phyloP scores from a whole-genome alignment of 495 filamentous ascomycete species.

The Penicillium parvum region DNA sequence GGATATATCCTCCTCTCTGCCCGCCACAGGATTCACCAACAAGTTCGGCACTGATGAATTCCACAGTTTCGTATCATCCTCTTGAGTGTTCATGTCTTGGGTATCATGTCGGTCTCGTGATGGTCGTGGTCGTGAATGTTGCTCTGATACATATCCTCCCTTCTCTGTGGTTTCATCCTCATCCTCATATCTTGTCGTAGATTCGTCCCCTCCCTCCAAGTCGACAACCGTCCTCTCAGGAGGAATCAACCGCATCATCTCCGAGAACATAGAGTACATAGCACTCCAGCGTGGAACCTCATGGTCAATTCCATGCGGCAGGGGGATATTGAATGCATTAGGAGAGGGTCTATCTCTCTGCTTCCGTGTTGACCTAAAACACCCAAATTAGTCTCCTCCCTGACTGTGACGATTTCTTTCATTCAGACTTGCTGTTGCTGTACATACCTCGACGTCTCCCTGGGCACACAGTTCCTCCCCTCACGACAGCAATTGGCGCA shows the following conservation, averaged over 20 bases:
- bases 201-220: background rate
- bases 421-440: background rate
- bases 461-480: constrained; percentile 7
- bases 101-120: too few species aligned
- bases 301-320: constrained; percentile 10
- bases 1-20: too few species aligned
- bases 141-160: too few species aligned
- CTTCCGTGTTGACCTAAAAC: background rate
- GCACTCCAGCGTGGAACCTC: constrained; percentile 12
- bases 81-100: too few species aligned
- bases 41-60: too few species aligned
- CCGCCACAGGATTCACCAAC: too few species aligned
- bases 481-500: constrained; percentile 15
- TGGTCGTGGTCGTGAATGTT: too few species aligned
- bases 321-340: background rate
- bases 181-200: background rate
- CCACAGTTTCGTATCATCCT: too few species aligned
- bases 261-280: constrained; percentile 9
- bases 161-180: too few species aligned
- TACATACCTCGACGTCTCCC: constrained; percentile 12
- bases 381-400: background rate
- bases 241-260: constrained; percentile 10
- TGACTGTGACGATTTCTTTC: too few species aligned
- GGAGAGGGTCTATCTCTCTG: background rate
- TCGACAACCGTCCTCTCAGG: background rate